Evolutionary conservation across 1,284 basidiomycete species (phyloP), one percentile per base, ranked within the genome.

Genomic region (Athelia sp.): DNA sequence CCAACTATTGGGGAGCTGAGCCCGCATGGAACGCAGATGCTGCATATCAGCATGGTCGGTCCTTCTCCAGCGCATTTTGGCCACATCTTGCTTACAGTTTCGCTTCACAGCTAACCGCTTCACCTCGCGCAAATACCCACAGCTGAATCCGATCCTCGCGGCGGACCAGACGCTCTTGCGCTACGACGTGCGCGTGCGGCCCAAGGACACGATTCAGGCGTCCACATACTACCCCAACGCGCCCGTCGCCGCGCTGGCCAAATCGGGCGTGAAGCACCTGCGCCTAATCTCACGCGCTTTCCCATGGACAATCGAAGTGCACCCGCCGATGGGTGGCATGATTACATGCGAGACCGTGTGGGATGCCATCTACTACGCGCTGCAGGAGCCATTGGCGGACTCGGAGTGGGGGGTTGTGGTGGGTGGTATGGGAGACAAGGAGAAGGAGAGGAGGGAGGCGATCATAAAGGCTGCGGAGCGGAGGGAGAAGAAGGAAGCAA

Each of bases 291-390:
- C 75, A 24, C 76, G 75, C 51, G 59, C 69, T 3, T 83, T 84
- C 58, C 82, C 81, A 0, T 84, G 82, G 82, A 56, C 71, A 2
- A 70, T 82, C 53, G 76, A 82, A 21, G 72, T 84, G 50, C 62
- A 66, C 15, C 64, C 65, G 4, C 62, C 63, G 0, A 51, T 60
- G 2, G 60, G 56, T 0, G 9, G n/a, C 19, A 61, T 72, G 35
- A 62, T 82, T 31, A 79, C 77, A 2, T 79, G 76, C 52, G 68
- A 73, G 46, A 67, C 68, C 17, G 63, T 84, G 2, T 84, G 81
- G 69, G 72, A 75, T 34, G 75, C 71, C 3, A 45, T 85, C 15
- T 63, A 77, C 52, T 52, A 61, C 4, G 72, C 66, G 38, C 64
- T 85, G 24, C 76, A 82, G 45, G 66, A 73, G 47, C 71, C 70